A percentile compares a stretch with the other conserved stretches of the same genome.
These are phyloP conservation scores for Leptographium radiaticola DNA, from an alignment of 2,329 filamentous ascomycete genomes.

Conservation along the genomic window DNA sequence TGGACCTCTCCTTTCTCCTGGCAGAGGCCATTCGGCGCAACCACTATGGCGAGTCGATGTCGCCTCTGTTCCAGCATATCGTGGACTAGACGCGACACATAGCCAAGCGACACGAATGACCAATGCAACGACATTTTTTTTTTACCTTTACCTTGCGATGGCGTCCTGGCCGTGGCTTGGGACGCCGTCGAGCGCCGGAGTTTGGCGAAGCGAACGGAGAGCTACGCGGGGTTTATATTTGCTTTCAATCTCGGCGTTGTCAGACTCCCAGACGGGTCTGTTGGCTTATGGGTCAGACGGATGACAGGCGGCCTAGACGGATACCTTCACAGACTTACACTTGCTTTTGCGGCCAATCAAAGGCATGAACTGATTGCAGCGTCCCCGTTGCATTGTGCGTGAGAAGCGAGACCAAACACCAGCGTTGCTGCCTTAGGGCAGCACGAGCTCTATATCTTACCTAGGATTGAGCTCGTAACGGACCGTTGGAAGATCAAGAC, in stretches of 20 bases:
- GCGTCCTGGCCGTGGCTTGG: background rate
- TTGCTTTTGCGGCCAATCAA: background rate
- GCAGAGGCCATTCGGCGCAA: constrained; percentile 91
- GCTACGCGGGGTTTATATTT: background rate
- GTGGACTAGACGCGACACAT: constrained; percentile 26
- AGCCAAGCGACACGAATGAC: background rate
- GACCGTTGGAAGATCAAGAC: constrained; percentile 63
- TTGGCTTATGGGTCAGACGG: background rate
- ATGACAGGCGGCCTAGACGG: background rate
- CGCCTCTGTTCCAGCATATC: constrained; percentile 54
- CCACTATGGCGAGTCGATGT: constrained; percentile 84
- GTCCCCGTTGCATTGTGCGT: background rate
- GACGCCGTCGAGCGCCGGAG: background rate
- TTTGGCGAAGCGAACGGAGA: background rate
- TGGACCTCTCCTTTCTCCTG: constrained; percentile 79
- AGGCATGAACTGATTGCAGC: background rate
- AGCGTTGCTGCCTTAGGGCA: constrained; percentile 64
- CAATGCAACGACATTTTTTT: background rate
- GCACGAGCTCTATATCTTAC: constrained; percentile 54
- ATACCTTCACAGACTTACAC: background rate
- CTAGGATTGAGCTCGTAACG: constrained; percentile 64
- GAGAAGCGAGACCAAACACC: constrained; percentile 21
- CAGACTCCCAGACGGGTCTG: background rate
- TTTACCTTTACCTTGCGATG: background rate
- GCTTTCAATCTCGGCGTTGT: background rate